Conservation (phyloP, 495 filamentous ascomycete species). For the Saxophila tyrrhenica region DNA sequence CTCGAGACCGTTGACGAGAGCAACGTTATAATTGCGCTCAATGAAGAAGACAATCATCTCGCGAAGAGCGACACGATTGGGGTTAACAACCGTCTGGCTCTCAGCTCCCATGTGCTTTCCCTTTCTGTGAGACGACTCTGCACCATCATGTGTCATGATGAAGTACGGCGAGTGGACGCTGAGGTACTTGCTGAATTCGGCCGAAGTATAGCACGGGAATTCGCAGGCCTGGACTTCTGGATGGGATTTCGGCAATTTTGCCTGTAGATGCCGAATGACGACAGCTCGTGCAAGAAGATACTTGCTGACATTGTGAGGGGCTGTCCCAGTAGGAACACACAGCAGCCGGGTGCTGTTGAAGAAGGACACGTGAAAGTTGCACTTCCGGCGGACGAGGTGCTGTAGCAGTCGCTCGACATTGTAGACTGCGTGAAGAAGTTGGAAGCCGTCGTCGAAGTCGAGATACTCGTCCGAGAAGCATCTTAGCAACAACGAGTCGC, state of each 20-base stretch:
- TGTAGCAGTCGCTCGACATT: slow-evolving; percentile 53
- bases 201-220: slow-evolving; percentile 37
- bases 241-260: slow-evolving; percentile 24
- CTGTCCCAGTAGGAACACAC: slow-evolving; percentile 32
- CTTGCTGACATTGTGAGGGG: slow-evolving; percentile 28
- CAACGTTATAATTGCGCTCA: slow-evolving; percentile 41
- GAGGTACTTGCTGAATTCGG: slow-evolving; percentile 44
- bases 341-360: slow-evolving; percentile 42
- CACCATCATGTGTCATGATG: slow-evolving; percentile 58
- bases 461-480: slow-evolving; percentile 48
- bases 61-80: slow-evolving; percentile 24
- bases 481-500: slow-evolving; percentile 55
- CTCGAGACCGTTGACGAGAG: slow-evolving; percentile 48
- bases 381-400: slow-evolving; percentile 48
- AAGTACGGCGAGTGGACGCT: slow-evolving; percentile 44
- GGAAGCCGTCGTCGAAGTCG: slow-evolving; percentile 56
- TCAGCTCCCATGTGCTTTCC: slow-evolving; percentile 11
- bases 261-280: slow-evolving; percentile 50
- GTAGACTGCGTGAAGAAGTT: slow-evolving; percentile 59
- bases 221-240: slow-evolving; percentile 31
- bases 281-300: slow-evolving; percentile 50
- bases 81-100: neutral
- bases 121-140: slow-evolving; percentile 6
- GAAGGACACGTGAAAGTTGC: slow-evolving; percentile 59
- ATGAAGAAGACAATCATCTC: slow-evolving; percentile 41